phyloP scores from a whole-genome alignment of 305 asterid species.

The Petunia hybrid region DNA sequence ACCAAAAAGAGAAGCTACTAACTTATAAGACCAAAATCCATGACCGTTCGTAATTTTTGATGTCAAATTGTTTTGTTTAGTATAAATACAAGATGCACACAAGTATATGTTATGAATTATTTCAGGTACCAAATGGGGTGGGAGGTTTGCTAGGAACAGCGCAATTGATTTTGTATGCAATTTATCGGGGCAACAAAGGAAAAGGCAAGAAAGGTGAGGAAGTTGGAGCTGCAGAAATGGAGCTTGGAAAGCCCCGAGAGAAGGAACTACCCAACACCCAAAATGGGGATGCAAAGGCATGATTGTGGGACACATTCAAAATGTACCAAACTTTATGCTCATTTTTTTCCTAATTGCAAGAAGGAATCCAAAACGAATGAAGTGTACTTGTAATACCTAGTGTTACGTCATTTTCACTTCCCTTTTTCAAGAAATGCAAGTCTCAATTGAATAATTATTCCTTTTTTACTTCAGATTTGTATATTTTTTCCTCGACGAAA shows the following conservation, averaged over 20 bases:
- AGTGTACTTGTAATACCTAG: background rate
- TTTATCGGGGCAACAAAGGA: slow-evolving; percentile 54
- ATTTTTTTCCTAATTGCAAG: slow-evolving; percentile 8
- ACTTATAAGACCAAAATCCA: no score
- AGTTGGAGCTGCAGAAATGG: slow-evolving; percentile 44
- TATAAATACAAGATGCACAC: fast-evolving
- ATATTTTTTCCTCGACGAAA: no score
- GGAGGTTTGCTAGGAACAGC: slow-evolving; percentile 65
- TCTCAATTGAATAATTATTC: background rate
- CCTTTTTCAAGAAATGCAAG: background rate
- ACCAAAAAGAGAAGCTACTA: no score
- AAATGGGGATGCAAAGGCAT: slow-evolving; percentile 21
- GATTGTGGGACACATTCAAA: background rate
- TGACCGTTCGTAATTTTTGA: no score
- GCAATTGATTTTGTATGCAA: slow-evolving; percentile 60
- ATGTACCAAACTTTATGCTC: background rate
- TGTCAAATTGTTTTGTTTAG: background rate
- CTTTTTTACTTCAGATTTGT: background rate
- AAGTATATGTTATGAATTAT: background rate
- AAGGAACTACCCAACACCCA: slow-evolving; percentile 3
- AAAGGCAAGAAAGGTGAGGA: slow-evolving; percentile 34
- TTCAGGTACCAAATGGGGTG: slow-evolving; percentile 68
- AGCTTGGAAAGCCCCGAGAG: slow-evolving; percentile 31
- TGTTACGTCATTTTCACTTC: background rate
- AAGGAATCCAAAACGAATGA: background rate